Evolutionary conservation across 352 stramenopile species (phyloP).

Genomic region (Vaucheria bursata): DNA sequence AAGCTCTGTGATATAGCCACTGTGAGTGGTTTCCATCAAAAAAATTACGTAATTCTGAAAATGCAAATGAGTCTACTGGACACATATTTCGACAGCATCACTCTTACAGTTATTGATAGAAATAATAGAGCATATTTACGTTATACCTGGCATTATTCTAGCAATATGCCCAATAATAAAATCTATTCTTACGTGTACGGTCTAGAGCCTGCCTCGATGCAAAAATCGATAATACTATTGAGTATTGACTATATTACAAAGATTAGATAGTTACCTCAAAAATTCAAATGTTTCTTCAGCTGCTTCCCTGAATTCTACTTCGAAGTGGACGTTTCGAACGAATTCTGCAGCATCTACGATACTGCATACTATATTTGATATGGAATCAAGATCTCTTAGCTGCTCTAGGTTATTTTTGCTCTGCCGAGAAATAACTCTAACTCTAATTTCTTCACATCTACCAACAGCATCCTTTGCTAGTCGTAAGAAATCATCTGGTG

Average conservation of each 20-base stretch:
- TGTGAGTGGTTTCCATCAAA: not conserved
- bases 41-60: too few relatives aligned
- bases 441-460: slow-evolving; percentile 22
- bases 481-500: slow-evolving; percentile 25
- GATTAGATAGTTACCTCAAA: not conserved
- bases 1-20: slow-evolving; percentile 46
- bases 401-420: not conserved
- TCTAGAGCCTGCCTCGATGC: too few relatives aligned
- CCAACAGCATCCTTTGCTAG: slow-evolving; percentile 23
- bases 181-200: too few relatives aligned
- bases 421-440: not conserved
- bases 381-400: slow-evolving; percentile 59
- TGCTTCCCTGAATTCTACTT: slow-evolving; percentile 57
- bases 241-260: too few relatives aligned
- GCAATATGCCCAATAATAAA: too few relatives aligned
- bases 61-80: too few relatives aligned
- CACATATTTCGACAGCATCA: too few relatives aligned
- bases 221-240: too few relatives aligned
- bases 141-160: too few relatives aligned
- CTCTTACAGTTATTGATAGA: too few relatives aligned
- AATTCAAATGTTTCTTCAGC: slow-evolving; percentile 64
- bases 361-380: slow-evolving; percentile 76
- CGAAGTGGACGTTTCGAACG: slow-evolving; percentile 71
- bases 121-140: too few relatives aligned
- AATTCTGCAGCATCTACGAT: slow-evolving; percentile 78